These are phyloP conservation scores for Aspergillus cristatus DNA, from an alignment of 495 filamentous ascomycete species.

Conservation along the genomic window DNA sequence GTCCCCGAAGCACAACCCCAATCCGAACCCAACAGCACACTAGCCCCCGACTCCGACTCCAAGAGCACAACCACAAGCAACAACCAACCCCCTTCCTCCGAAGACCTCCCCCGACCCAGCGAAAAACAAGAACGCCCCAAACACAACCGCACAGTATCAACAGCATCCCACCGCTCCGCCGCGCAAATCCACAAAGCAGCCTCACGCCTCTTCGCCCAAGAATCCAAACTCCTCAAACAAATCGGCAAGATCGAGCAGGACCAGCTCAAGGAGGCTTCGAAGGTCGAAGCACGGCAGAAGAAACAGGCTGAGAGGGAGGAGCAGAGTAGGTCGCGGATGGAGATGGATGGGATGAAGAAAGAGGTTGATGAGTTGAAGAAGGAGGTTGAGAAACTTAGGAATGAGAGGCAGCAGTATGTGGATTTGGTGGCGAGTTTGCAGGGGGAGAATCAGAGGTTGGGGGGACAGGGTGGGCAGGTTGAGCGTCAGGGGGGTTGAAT, in stretches of 20 bases:
- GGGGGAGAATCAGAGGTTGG: slow-evolving; percentile 47
- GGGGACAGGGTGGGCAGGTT: slow-evolving; percentile 7
- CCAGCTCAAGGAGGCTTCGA: slow-evolving; percentile 32
- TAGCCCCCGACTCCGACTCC: slow-evolving; percentile 4
- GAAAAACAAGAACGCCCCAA: slow-evolving; percentile 10
- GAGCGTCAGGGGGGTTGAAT: not conserved
- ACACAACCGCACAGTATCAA: slow-evolving; percentile 4
- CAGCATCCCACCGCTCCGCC: slow-evolving; percentile 9
- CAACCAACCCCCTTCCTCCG: not conserved
- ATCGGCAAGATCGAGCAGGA: slow-evolving; percentile 28
- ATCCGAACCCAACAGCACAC: not conserved
- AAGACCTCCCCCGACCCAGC: too few relatives aligned
- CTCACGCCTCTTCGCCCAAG: slow-evolving; percentile 21
- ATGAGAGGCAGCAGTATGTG: slow-evolving; percentile 52
- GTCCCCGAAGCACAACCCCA: too few relatives aligned
- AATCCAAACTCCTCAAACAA: slow-evolving; percentile 31
- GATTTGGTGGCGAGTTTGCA: slow-evolving; percentile 57
- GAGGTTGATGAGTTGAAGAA: slow-evolving; percentile 45
- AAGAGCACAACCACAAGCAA: slow-evolving; percentile 12
- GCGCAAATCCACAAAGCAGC: slow-evolving; percentile 20
- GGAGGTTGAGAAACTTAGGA: slow-evolving; percentile 46
- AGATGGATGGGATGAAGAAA: slow-evolving; percentile 42
- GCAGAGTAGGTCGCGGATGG: slow-evolving; percentile 35
- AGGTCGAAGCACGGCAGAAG: slow-evolving; percentile 37
- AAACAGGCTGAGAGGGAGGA: slow-evolving; percentile 53